Base-by-base conservation (phyloP, 1,284 basidiomycete genomes). In the Leccinum subrobustum region DNA sequence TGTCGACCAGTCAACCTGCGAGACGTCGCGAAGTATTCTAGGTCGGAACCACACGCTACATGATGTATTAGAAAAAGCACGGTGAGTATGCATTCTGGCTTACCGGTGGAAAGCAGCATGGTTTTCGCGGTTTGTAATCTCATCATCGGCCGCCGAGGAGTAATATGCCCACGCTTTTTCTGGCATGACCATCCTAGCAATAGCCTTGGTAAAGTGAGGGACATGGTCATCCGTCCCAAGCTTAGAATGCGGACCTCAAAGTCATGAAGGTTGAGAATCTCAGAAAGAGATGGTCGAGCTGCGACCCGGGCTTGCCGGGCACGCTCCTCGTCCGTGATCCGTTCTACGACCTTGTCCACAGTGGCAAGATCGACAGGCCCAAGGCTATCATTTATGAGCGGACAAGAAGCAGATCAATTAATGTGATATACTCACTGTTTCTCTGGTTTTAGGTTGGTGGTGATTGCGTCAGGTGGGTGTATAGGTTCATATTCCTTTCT, bases 131-230 rank as follows among this genome's bases (percentile, higher is more conserved):
- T 84, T 85, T 37, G 90, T 95, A 67, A 94, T 91, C 75, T 95
- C 93, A 69, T 95, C 93, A 70, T 95, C 93, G 11, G 92, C 87
- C 12, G 92, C 93, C 16, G 89, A 92, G 35, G 87, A 89, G 71
- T 94, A 95, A 74, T 95, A 96, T 25, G 92, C 93, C 93, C 93
- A 95, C 0, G 91, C 92, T 68, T 91, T 90, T 58, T 87, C 84
- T 1, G 85, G 79, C 81, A 96, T 87, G 7, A 91, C 86, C 62
- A 79, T 76, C 68, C 82, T 84, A 7, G 91, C 92, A 54, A 95
- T 85, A 33, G 86, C 82, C 86, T 90, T 59, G n/a, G n/a, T n/a
- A 35, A 8, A 29, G 16, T 52, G 27, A 71, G 29, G 50, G 51
- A 58, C 35, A 7, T 52, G 37, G n/a, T 1, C 12, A 31, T n/a